Evolutionary conservation across 2,329 filamentous ascomycete genomes (phyloP), one percentile per base, ranked within the genome.

Genomic region (Magnaporthiopsis rhizophila): DNA sequence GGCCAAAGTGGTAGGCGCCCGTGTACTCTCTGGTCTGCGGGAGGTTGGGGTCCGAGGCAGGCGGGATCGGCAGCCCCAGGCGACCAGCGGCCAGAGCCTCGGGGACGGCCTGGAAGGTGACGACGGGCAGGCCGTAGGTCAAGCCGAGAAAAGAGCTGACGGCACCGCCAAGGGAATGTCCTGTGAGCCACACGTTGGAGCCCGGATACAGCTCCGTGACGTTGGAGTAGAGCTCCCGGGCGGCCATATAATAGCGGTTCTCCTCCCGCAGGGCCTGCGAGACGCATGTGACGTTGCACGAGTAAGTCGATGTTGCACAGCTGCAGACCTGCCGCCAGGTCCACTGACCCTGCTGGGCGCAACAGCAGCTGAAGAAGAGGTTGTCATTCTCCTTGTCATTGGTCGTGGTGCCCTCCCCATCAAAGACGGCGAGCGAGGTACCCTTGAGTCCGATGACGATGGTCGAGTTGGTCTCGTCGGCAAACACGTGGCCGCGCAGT

Each of bases 311-410:
- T 1, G 90, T 91, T 67, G 92, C 91, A 74, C 95, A 99, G 74
- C 97, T 90, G 76, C 95, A 99, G 64, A 97, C 92, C 73, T 96
- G 89, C 66, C 90, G 88, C 89, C 92, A 97, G 21, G 92, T 86
- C 78, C 88, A 92, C 68, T 92, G 91, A 0, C 93, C 92, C 70
- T 96, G 93, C 77, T 97, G 92, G 4, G 87, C 95, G 76, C 95
- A 99, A 76, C 95, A 99, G 78, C 95, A 99, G 73, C 93, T 96
- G 78, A 97, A 97, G 77, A 96, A 97, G 12, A 99, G 82, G 73
- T 99, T 99, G 77, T 99, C 95, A 74, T 98, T 99, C 72, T 93
- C 81, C 79, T 99, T 99, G 78, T 99, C 95, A 69, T 97, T 97
- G 32, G 92, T 96, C 0, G 94, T 98, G 1, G 95, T 98, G 62